Conservation (phyloP, 208 protist genomes). For the Trichomonas vaginalis region DNA sequence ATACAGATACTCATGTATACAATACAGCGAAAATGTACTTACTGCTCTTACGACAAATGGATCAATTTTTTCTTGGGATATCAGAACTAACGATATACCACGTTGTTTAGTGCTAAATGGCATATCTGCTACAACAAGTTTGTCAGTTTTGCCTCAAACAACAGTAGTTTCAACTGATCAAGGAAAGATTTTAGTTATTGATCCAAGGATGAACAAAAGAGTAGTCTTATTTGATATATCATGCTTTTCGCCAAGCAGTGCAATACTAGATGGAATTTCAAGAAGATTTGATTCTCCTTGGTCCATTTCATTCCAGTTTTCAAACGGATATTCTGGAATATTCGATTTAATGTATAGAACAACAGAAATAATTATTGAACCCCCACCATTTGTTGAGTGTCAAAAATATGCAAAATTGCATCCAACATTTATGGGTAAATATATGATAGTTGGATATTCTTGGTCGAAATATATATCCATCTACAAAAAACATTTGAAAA, state of each 20-base stretch:
- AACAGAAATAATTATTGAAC: not conserved
- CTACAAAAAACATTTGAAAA: not conserved
- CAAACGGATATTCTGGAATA: not conserved
- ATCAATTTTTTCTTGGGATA: not conserved
- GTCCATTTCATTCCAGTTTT: not conserved
- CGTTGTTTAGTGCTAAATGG: not conserved
- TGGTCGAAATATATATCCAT: not conserved
- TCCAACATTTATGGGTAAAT: not conserved
- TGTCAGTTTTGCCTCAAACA: not conserved
- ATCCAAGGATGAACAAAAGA: not conserved
- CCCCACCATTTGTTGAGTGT: not conserved
- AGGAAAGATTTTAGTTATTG: not conserved
- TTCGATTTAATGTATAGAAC: not conserved
- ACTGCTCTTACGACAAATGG: not conserved
- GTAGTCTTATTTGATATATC: not conserved
- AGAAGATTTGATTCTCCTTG: not conserved
- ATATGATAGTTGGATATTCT: not conserved
- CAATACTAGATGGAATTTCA: not conserved
- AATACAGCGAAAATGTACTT: not conserved
- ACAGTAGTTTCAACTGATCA: not conserved
- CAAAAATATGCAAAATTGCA: not conserved
- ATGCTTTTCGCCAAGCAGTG: not conserved
- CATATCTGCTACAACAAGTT: not conserved
- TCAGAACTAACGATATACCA: not conserved
- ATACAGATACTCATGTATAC: not conserved